These are phyloP conservation scores for Wickerhamiella vanderwaltii DNA, from an alignment of 805 yeast genomes.

Conservation along the genomic window DNA sequence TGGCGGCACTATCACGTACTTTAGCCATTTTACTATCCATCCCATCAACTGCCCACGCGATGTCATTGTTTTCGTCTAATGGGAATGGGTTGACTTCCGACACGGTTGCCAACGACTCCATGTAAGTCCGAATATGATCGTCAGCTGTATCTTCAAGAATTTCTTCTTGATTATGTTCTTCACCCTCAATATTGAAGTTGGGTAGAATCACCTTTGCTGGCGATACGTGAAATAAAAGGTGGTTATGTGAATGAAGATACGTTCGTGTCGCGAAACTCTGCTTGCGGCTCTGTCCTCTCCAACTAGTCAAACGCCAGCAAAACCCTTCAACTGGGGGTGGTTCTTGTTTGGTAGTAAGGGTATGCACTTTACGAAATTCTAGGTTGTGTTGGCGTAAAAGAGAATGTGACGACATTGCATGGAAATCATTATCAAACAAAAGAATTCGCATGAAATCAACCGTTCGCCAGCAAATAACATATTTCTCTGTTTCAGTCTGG, in stretches of 20 bases:
- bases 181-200: conserved; percentile 23
- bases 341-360: conserved; percentile 30
- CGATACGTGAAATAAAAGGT: conserved; percentile 46
- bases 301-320: conserved; percentile 42
- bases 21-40: conserved; percentile 35
- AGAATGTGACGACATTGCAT: conserved; percentile 35
- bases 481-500: not conserved
- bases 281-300: conserved; percentile 32
- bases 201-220: conserved; percentile 51
- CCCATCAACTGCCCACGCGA: conserved; percentile 43
- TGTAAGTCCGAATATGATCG: not conserved
- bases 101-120: conserved; percentile 27
- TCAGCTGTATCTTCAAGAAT: conserved; percentile 1
- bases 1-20: conserved; percentile 43
- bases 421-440: conserved; percentile 33
- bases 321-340: conserved; percentile 80
- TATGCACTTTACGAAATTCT: conserved; percentile 41
- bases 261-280: conserved; percentile 39
- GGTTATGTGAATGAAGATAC: conserved; percentile 53
- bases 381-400: conserved; percentile 38
- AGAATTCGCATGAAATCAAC: conserved; percentile 72
- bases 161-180: conserved; percentile 14
- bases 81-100: conserved; percentile 45
- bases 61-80: conserved; percentile 38
- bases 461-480: conserved; percentile 34